Evolutionary conservation across 805 yeast genomes (phyloP).

Genomic region (Tetrapisispora namnaoensis): DNA sequence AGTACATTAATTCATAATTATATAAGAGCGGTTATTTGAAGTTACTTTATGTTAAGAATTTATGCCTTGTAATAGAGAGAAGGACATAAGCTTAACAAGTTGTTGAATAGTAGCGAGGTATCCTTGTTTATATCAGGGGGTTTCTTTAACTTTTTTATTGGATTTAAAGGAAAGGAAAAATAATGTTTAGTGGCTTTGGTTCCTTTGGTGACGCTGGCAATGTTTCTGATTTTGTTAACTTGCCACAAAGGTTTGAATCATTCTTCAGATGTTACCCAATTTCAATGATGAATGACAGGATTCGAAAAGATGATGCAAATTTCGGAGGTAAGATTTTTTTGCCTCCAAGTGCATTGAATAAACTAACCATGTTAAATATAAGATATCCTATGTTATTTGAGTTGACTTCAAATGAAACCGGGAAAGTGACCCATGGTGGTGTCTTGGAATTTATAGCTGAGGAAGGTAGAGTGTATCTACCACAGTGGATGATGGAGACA

Average conservation of each 20-base stretch:
- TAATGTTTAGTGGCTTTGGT: conserved; percentile 33
- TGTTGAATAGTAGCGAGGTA: too few relatives aligned
- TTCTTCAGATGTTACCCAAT: conserved; percentile 89
- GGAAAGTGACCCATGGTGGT: conserved; percentile 71
- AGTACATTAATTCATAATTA: too few relatives aligned
- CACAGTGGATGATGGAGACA: conserved; percentile 93
- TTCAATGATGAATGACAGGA: conserved; percentile 73
- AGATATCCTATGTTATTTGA: conserved; percentile 94
- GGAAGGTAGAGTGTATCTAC: conserved; percentile 90
- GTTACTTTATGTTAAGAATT: too few relatives aligned
- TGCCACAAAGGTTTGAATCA: conserved; percentile 59
- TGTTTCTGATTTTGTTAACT: conserved; percentile 18
- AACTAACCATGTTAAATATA: conserved; percentile 80
- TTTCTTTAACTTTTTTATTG: background rate
- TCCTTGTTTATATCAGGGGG: too few relatives aligned
- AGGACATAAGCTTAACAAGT: too few relatives aligned
- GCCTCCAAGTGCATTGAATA: conserved; percentile 87
- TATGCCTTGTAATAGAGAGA: too few relatives aligned
- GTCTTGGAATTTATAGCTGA: conserved; percentile 94
- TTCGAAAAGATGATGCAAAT: conserved; percentile 67
- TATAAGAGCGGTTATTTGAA: too few relatives aligned
- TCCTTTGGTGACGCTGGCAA: conserved; percentile 12
- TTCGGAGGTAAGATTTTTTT: conserved; percentile 92
- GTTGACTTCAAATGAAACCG: conserved; percentile 55
- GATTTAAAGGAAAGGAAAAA: background rate